Base-by-base conservation (phyloP, 1,284 basidiomycete species). In the Jaminaea rosea region DNA sequence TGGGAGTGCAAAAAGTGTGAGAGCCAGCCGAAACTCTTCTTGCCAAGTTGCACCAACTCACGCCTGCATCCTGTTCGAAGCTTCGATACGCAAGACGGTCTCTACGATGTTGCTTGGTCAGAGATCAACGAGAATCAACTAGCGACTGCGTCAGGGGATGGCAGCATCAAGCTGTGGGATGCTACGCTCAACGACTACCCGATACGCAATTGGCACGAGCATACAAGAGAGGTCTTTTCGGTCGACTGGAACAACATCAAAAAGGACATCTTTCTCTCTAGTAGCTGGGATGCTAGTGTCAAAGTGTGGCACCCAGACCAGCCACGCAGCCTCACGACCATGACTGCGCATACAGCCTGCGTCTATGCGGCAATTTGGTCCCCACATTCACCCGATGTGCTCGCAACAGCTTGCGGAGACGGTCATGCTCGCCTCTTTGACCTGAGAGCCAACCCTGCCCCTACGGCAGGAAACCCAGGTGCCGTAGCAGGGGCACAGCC, bases 231-330 rank as follows among this genome's bases (percentile, higher is more conserved):
- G 72, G 88, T 91, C 5, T 92, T 89, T 76, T 86, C 86, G n/a
- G 82, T 96, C 10, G 89, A 98, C 75, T 98, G 93, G 93, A 92
- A 87, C 59, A 97, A 96, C 74, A 76, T 94, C 54, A 84, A 87
- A 63, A 98, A 98, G 75, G 85, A 89, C 56, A 80, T 82, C 1
- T 97, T 98, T 74, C 82, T 82, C 4, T 91, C 88, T 42, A 53
- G 52, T n/a, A 62, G 86, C 21, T 97, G 93, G 93, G 93, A 98
- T 72, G 88, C 88, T 26, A 83, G 80, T 2, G 81, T 93, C 32
- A 92, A 94, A 76, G 72, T 96, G 36, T 97, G 93, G 93, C 83
- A 82, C 21, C 86, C 88, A 6, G 86, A 88, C 34, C 80, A 82
- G 27, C 82, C 83, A 3, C 80, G 82, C 32, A 92, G 90, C 0